Evolutionary conservation across 2,329 filamentous ascomycete genomes (phyloP).

Genomic region (Sphaerulina vaccinii): DNA sequence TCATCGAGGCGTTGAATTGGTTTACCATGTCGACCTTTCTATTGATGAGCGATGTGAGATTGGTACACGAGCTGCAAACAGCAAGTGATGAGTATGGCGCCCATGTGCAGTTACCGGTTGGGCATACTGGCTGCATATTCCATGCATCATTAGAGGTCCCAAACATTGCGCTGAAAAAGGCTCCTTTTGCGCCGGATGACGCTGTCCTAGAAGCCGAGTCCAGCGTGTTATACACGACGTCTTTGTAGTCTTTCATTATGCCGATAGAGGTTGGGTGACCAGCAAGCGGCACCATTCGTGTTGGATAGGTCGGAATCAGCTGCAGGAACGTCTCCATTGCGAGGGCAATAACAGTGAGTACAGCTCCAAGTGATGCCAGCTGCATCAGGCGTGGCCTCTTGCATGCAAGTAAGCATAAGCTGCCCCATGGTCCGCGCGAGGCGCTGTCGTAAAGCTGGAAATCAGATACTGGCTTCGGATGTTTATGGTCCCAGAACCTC

Average conservation of each 20-base stretch:
- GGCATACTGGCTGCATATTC: constrained; percentile 2
- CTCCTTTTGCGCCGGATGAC: constrained; percentile 5
- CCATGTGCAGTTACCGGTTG: constrained; percentile 25
- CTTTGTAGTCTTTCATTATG: too few relatives aligned
- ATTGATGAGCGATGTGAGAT: too few relatives aligned
- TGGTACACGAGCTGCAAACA: constrained; percentile 20
- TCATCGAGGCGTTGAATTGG: too few relatives aligned
- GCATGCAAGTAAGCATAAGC: constrained; percentile 16
- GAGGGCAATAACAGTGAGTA: constrained; percentile 13
- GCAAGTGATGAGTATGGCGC: constrained; percentile 16
- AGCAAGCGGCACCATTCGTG: background rate
- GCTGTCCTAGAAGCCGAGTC: background rate
- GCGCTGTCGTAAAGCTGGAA: constrained; percentile 23
- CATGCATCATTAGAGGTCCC: background rate
- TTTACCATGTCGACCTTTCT: too few relatives aligned
- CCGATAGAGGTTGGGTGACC: constrained; percentile 4
- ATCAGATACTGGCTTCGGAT: constrained; percentile 15
- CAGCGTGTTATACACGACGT: too few relatives aligned
- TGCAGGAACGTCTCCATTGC: constrained; percentile 17
- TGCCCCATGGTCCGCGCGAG: constrained; percentile 23
- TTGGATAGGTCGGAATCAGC: constrained; percentile 13
- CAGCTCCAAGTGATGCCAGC: constrained; percentile 18
- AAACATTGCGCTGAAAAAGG: constrained; percentile 13
- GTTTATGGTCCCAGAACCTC: constrained; percentile 18
- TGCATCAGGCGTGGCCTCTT: constrained; percentile 2